Evolutionary conservation across 495 filamentous ascomycete species (phyloP).

Genomic region (Neurospora sp.): DNA sequence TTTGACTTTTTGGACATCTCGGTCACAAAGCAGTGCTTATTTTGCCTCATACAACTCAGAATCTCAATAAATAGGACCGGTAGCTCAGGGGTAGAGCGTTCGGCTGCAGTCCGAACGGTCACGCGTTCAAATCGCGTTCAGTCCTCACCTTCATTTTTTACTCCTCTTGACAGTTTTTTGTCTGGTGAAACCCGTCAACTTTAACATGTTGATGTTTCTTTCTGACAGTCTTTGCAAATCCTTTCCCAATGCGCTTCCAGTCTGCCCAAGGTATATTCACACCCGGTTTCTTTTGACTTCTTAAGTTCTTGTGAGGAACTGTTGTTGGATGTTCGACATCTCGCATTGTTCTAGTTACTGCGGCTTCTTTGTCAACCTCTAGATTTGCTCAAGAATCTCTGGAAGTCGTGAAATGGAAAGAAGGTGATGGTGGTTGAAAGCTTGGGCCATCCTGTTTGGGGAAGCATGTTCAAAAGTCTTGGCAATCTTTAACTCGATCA

Average conservation of each 20-base stretch:
- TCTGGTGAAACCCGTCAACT: neutral
- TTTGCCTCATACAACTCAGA: neutral
- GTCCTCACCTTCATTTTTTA: neutral
- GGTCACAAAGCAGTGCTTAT: neutral
- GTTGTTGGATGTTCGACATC: neutral
- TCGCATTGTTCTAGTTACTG: neutral
- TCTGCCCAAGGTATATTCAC: neutral
- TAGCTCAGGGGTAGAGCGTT: neutral
- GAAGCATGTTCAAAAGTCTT: neutral
- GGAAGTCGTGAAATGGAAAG: neutral
- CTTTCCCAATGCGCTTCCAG: neutral
- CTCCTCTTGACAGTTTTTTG: neutral
- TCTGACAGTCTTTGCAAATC: neutral
- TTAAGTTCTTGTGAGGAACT: neutral
- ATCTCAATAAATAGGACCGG: neutral
- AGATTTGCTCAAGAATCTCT: neutral
- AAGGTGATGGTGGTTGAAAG: neutral
- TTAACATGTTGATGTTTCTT: neutral
- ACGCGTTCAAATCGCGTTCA: neutral
- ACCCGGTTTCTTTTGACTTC: neutral
- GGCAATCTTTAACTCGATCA: neutral
- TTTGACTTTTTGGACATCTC: neutral
- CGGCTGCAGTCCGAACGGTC: neutral
- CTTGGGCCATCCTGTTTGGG: neutral
- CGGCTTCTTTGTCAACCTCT: neutral